Conservation (phyloP, 768 basidiomycete species). For the Rhodotorula babjevae region DNA sequence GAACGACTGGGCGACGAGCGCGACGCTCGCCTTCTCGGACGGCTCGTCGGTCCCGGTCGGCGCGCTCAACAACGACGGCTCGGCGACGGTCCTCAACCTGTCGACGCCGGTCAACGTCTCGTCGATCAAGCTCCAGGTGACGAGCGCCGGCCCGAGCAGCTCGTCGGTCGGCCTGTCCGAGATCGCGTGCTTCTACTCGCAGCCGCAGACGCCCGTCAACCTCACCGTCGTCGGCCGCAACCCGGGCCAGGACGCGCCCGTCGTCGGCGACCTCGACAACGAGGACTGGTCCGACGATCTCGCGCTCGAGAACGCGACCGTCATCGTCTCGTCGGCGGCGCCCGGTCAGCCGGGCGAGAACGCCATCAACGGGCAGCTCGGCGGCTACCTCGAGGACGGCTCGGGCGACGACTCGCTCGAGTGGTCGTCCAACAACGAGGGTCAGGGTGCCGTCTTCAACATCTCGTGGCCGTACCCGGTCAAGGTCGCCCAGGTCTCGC, state of each 20-base stretch:
- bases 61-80: conserved; percentile 32
- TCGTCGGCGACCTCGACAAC: conserved; percentile 12
- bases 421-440: conserved; percentile 29
- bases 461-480: conserved; percentile 21
- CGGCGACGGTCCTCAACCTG: conserved; percentile 24
- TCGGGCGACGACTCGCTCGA: conserved; percentile 19
- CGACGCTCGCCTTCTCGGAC: conserved; percentile 19
- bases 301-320: conserved; percentile 13
- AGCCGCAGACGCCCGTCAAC: conserved; percentile 24
- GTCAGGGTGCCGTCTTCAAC: conserved; percentile 17
- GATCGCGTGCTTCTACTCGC: conserved; percentile 25
- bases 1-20: conserved; percentile 31
- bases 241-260: not conserved
- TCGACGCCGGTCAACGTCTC: conserved; percentile 22
- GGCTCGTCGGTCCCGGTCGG: conserved; percentile 7
- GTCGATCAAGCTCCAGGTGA: conserved; percentile 23
- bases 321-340: conserved; percentile 7
- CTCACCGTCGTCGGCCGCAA: not conserved
- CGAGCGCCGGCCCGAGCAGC: not conserved
- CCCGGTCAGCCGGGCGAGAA: conserved; percentile 9
- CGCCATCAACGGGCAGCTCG: conserved; percentile 17
- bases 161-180: conserved; percentile 32
- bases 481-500: conserved; percentile 19
- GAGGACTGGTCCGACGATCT: conserved; percentile 24
- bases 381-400: conserved; percentile 25